Conservation (phyloP, 1,139 yeast genomes). For the Hemisphaericaspora lyxosophila region DNA sequence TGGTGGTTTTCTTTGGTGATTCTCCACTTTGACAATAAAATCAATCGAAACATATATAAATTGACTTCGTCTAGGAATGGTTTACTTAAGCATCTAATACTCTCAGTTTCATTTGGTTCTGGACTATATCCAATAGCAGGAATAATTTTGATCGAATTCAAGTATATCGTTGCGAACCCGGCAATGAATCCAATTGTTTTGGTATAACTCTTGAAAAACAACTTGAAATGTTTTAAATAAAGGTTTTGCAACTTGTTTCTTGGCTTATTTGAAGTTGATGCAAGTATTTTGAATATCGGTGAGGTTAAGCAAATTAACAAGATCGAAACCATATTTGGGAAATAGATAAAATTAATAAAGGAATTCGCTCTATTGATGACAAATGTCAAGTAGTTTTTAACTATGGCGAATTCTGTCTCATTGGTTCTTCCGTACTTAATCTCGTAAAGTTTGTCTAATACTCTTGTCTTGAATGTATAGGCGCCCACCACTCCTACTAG, state of each 20-base stretch:
- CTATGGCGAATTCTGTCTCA: constrained; percentile 12
- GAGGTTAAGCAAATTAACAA: constrained; percentile 36
- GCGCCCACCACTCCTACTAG: constrained; percentile 22
- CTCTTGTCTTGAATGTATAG: constrained; percentile 23
- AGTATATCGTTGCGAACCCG: constrained; percentile 30
- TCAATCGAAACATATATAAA: constrained; percentile 35
- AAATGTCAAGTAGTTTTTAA: constrained; percentile 21
- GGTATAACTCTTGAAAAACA: constrained; percentile 34
- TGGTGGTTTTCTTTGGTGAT: constrained; percentile 43
- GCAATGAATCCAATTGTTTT: constrained; percentile 37
- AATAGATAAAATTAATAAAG: constrained; percentile 35
- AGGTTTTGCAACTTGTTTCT: constrained; percentile 9
- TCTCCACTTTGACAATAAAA: constrained; percentile 45
- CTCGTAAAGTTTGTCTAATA: constrained; percentile 31
- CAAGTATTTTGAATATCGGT: constrained; percentile 25
- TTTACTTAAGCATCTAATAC: constrained; percentile 28
- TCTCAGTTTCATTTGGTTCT: constrained; percentile 15
- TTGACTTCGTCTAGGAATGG: constrained; percentile 30
- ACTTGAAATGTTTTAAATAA: constrained; percentile 23
- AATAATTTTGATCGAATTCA: constrained; percentile 26
- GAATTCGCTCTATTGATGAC: constrained; percentile 33
- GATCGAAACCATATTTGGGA: constrained; percentile 39
- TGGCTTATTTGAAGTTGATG: constrained; percentile 11
- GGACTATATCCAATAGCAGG: constrained; percentile 26
- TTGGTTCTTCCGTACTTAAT: constrained; percentile 20